Evolutionary conservation across 1,284 basidiomycete species (phyloP).

Genomic region (Ustilago cynodontis): DNA sequence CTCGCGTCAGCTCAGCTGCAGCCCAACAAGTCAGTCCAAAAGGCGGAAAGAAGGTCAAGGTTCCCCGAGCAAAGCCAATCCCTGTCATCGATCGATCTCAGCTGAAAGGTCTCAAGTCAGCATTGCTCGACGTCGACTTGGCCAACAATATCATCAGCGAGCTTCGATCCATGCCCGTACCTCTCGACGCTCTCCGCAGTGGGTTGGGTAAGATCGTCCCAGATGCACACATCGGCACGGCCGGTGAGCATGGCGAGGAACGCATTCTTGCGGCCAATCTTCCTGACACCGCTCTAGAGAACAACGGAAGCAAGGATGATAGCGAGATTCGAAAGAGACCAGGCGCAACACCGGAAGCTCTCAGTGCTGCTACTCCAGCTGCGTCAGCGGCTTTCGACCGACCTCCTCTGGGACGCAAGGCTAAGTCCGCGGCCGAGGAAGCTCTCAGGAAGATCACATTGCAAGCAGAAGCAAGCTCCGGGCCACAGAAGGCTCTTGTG

Average conservation of each 20-base stretch:
- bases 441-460: slow-evolving; percentile 41
- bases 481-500: slow-evolving; percentile 26
- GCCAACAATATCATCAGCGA: slow-evolving; percentile 64
- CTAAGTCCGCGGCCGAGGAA: slow-evolving; percentile 48
- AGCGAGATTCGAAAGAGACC: slow-evolving; percentile 42
- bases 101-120: slow-evolving; percentile 56
- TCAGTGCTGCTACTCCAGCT: slow-evolving; percentile 10
- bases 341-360: slow-evolving; percentile 15
- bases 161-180: slow-evolving; percentile 55
- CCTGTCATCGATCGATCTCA: slow-evolving; percentile 45
- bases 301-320: slow-evolving; percentile 28
- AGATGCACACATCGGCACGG: slow-evolving; percentile 38
- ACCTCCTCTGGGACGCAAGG: slow-evolving; percentile 20
- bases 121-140: slow-evolving; percentile 53
- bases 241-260: slow-evolving; percentile 49
- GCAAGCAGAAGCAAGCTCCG: slow-evolving; percentile 15
- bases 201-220: slow-evolving; percentile 30
- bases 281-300: slow-evolving; percentile 24
- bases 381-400: slow-evolving; percentile 6
- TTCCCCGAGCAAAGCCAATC: slow-evolving; percentile 25
- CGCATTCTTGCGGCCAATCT: slow-evolving; percentile 33
- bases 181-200: slow-evolving; percentile 29
- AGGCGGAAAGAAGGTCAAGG: slow-evolving; percentile 38
- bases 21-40: slow-evolving; percentile 7
- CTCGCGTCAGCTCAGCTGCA: slow-evolving; percentile 25